Evolutionary conservation across 2,329 filamentous ascomycete genomes (phyloP).

Genomic region (Aureobasidium sp.): DNA sequence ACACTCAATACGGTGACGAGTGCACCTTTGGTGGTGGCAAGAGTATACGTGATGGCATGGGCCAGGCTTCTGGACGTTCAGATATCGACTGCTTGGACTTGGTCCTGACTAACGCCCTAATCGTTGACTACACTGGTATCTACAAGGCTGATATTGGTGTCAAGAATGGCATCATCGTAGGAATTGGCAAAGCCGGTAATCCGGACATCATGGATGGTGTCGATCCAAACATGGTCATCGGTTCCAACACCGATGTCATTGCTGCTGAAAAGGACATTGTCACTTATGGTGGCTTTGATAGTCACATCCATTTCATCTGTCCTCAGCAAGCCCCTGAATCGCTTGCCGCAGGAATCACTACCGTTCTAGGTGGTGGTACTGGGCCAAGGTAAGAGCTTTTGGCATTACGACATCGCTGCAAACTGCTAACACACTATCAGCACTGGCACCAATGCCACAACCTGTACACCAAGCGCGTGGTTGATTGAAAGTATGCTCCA

Average conservation of each 20-base stretch:
- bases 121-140: conserved; percentile 86
- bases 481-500: conserved; percentile 87
- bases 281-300: conserved; percentile 82
- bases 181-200: conserved; percentile 90
- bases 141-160: conserved; percentile 96
- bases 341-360: conserved; percentile 78
- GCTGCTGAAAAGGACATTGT: conserved; percentile 85
- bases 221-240: conserved; percentile 67
- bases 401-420: too few relatives aligned
- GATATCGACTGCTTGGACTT: conserved; percentile 71
- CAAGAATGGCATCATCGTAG: conserved; percentile 76
- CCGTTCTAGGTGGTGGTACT: conserved; percentile 82
- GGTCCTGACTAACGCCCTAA: conserved; percentile 80
- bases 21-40: conserved; percentile 94
- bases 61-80: conserved; percentile 70
- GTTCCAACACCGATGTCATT: conserved; percentile 83
- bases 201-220: conserved; percentile 96
- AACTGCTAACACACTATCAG: conserved; percentile 34
- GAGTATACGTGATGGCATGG: conserved; percentile 90
- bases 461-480: conserved; percentile 78
- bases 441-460: conserved; percentile 84
- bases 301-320: conserved; percentile 91
- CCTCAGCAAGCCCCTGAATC: conserved; percentile 84
- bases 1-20: conserved; percentile 81
- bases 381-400: conserved; percentile 60